Percentiles rank a stretch among this genome's conserved stretches.
Evolutionary conservation across 2,329 filamentous ascomycete species (phyloP).

Genomic region (Orbilia brochopaga): DNA sequence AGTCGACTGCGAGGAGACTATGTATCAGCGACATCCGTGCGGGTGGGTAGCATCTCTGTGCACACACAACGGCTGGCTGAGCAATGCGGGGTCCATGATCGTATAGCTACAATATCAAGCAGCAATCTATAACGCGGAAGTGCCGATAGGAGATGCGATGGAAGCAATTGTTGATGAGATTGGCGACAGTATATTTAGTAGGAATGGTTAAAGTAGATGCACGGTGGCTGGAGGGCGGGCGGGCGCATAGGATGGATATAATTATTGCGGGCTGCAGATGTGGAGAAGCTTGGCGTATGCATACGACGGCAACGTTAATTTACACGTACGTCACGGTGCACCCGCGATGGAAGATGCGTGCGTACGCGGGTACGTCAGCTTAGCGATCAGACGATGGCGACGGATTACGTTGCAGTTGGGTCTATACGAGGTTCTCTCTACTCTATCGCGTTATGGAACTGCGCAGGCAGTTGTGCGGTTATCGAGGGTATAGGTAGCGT

Average conservation of each 20-base stretch:
- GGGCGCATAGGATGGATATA: background rate
- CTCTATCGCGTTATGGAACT: background rate
- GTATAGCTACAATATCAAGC: background rate
- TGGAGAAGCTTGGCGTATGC: slow-evolving; percentile 16
- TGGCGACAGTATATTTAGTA: background rate
- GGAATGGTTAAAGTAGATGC: background rate
- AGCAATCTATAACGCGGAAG: background rate
- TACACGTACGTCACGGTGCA: slow-evolving; percentile 11
- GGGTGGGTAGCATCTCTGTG: too few species aligned
- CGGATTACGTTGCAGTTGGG: background rate
- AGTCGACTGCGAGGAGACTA: slow-evolving; percentile 65
- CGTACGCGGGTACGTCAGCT: slow-evolving; percentile 49
- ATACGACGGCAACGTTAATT: background rate
- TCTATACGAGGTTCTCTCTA: background rate
- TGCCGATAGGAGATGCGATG: too few species aligned
- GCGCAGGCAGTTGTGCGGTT: too few species aligned
- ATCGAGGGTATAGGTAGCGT: too few species aligned
- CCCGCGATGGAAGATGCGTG: background rate
- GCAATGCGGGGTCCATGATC: slow-evolving; percentile 22
- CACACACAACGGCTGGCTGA: slow-evolving; percentile 36
- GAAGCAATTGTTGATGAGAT: background rate
- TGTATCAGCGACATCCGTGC: slow-evolving; percentile 12
- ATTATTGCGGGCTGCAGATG: background rate
- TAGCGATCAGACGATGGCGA: background rate
- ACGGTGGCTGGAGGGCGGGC: background rate